Conservation (phyloP, 2,329 filamentous ascomycete species). For the Fusarium poae region DNA sequence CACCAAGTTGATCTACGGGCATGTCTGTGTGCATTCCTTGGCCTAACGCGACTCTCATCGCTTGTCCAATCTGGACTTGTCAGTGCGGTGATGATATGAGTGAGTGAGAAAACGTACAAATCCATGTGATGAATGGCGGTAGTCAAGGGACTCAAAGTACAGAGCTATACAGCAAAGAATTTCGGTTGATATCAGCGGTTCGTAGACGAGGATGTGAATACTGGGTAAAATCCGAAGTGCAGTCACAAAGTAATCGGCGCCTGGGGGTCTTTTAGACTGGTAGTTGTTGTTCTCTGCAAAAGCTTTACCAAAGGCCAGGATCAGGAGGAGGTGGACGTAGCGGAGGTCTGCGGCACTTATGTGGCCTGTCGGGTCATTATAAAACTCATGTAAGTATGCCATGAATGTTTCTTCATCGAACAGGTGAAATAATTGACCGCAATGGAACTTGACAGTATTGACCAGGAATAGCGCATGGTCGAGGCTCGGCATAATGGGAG, state of each 20-base stretch:
- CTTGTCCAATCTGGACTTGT: slow-evolving; percentile 61
- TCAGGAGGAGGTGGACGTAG: slow-evolving; percentile 66
- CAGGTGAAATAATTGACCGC: slow-evolving; percentile 65
- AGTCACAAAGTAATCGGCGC: slow-evolving; percentile 61
- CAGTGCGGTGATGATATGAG: background rate
- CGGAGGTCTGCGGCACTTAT: slow-evolving; percentile 54
- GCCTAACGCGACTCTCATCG: slow-evolving; percentile 62
- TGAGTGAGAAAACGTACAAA: slow-evolving; percentile 52
- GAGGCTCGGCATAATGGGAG: slow-evolving; percentile 58
- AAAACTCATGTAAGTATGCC: slow-evolving; percentile 50
- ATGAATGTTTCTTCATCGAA: slow-evolving; percentile 68
- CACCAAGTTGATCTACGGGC: slow-evolving; percentile 58
- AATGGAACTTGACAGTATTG: slow-evolving; percentile 69
- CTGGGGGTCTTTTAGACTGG: slow-evolving; percentile 57
- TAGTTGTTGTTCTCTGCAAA: slow-evolving; percentile 58
- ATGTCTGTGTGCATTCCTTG: slow-evolving; percentile 67
- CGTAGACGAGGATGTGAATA: slow-evolving; percentile 54
- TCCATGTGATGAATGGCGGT: slow-evolving; percentile 60
- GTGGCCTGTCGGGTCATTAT: slow-evolving; percentile 40
- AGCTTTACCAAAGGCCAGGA: slow-evolving; percentile 68
- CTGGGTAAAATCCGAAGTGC: slow-evolving; percentile 61
- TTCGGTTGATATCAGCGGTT: slow-evolving; percentile 62
- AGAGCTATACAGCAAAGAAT: slow-evolving; percentile 65
- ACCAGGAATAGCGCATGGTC: slow-evolving; percentile 67
- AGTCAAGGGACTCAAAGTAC: slow-evolving; percentile 66